Base-by-base conservation (phyloP, 2,329 filamentous ascomycete species). In the Nigrospora sphaerica region DNA sequence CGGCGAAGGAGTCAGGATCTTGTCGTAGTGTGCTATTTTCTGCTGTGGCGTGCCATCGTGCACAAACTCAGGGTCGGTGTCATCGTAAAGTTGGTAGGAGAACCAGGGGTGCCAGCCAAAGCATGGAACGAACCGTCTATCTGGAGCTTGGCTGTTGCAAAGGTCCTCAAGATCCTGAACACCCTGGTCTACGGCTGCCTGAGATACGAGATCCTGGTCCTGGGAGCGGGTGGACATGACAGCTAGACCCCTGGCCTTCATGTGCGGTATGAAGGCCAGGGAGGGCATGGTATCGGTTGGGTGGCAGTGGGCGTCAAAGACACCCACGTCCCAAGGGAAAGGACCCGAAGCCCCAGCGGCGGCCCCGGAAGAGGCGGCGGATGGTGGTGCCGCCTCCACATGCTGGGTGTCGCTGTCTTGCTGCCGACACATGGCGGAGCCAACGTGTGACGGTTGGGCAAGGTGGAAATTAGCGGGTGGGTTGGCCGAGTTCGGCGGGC, bases 101-200 rank as follows among this genome's bases (percentile, higher is more conserved):
- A 91, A 92, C 88, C 88, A 93, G 1, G 88, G 88, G 61, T 93
- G 88, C 86, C 87, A 91, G 17, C 88, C 88, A 65, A 91, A 92
- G n/a, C 82, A 81, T 0, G 88, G 85, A 4, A 92, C 56, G 19
- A 83, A 61, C 49, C 70, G 71, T 48, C 71, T 66, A 45, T 53
- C 44, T 19, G 51, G 46, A 42, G 42, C 33, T 31, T 39, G n/a
- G 7, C 23, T 51, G 40, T 53, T 43, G 32, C 45, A 40, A 17
- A 63, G 23, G 39, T 46, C 47, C 12, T 54, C 46, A 33, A 48
- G 52, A 49, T 61, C 56, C 23, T 57, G 59, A 41, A 85, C 59
- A 33, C 77, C 76, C 55, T 81, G 72, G 13, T 69, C 57, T 4
- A 72, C 67, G 31, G 85, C 83, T 28, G 84, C 72, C 35, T 76